Conservation (phyloP, 768 basidiomycete genomes). For the Fomitopsis serialis region DNA sequence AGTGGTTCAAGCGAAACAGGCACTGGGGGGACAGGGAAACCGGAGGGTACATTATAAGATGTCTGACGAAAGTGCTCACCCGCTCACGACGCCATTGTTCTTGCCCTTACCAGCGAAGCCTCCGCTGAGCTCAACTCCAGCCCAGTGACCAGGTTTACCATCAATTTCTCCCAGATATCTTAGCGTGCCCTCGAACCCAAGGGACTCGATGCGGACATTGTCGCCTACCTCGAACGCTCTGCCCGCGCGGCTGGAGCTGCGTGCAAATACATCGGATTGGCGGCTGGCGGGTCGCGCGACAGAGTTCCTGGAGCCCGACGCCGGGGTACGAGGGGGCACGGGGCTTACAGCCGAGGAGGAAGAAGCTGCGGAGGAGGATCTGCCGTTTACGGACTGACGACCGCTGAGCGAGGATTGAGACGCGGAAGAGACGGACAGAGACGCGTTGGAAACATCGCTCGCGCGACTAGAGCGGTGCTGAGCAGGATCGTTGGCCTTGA, state of each 20-base stretch:
- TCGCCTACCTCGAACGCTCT: slow-evolving; percentile 67
- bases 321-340: slow-evolving; percentile 22
- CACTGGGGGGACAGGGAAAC: too few species aligned
- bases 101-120: slow-evolving; percentile 91
- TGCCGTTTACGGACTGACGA: slow-evolving; percentile 41
- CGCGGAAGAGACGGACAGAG: slow-evolving; percentile 43
- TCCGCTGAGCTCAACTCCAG: slow-evolving; percentile 84
- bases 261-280: slow-evolving; percentile 52
- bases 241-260: slow-evolving; percentile 40
- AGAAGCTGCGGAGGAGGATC: slow-evolving; percentile 61
- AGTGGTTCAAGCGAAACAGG: too few species aligned
- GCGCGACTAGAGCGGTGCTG: slow-evolving; percentile 48
- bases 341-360: slow-evolving; percentile 36
- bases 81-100: slow-evolving; percentile 86
- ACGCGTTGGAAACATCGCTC: slow-evolving; percentile 33
- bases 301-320: slow-evolving; percentile 44
- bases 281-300: slow-evolving; percentile 59
- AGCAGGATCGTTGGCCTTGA: slow-evolving; percentile 76
- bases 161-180: slow-evolving; percentile 81
- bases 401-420: slow-evolving; percentile 35
- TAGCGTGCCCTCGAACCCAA: slow-evolving; percentile 83
- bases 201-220: slow-evolving; percentile 78
- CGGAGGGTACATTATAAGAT: too few species aligned
- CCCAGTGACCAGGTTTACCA: slow-evolving; percentile 88
- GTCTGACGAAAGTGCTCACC: slow-evolving; percentile 48